Conservation (phyloP, 768 basidiomycete genomes). For the Mycena belliarum region DNA sequence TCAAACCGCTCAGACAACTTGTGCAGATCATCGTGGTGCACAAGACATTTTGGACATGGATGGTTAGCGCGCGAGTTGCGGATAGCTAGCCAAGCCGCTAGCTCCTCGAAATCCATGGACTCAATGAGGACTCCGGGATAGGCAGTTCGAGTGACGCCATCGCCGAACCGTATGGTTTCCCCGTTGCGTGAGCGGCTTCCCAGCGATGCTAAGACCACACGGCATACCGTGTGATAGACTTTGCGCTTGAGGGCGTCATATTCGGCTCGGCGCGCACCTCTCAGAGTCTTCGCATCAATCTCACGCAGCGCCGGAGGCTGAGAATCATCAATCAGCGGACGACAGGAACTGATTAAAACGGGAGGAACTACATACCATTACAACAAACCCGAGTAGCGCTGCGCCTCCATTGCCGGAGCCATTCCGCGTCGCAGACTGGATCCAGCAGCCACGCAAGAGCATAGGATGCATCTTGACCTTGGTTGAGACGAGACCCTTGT, state of each 20-base stretch:
- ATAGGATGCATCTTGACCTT: not conserved
- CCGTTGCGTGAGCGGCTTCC: constrained; percentile 14
- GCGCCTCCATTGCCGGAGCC: not conserved
- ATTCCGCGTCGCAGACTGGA: not conserved
- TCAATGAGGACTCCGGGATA: constrained; percentile 18
- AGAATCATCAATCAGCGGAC: not conserved
- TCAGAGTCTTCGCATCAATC: constrained; percentile 7
- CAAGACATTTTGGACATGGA: constrained; percentile 23
- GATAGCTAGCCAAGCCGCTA: not conserved
- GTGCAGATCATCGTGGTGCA: constrained; percentile 19
- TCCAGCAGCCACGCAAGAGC: not conserved
- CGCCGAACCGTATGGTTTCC: constrained; percentile 16
- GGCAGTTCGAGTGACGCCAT: constrained; percentile 3
- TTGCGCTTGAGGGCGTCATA: constrained; percentile 9
- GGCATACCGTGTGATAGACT: constrained; percentile 20
- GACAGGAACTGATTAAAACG: not conserved
- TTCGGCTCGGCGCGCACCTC: not conserved
- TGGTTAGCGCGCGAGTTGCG: constrained; percentile 10
- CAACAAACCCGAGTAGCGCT: not conserved
- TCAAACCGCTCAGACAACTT: not conserved
- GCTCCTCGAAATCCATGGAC: constrained; percentile 23
- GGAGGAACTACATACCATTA: not conserved
- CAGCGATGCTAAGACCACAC: constrained; percentile 13
- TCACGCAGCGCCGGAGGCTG: not conserved
- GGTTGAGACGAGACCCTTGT: not conserved